These are phyloP conservation scores for Waltergamsia citrina DNA, from an alignment of 2,329 filamentous ascomycete species.

Conservation along the genomic window DNA sequence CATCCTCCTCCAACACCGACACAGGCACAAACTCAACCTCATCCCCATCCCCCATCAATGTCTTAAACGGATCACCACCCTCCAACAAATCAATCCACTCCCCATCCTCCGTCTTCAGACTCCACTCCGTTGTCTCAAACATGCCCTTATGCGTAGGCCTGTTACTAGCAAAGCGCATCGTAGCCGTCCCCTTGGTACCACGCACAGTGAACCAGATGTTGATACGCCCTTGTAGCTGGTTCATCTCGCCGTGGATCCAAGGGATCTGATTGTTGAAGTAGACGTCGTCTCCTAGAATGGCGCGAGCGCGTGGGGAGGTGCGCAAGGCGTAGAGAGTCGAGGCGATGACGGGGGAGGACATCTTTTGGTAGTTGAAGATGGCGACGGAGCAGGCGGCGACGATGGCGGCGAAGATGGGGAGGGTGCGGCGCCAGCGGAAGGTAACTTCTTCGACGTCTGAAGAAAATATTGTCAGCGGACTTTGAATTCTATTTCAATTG, in stretches of 20 bases:
- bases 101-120: constrained; percentile 57
- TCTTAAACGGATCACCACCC: constrained; percentile 57
- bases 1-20: constrained; percentile 21
- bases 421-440: constrained; percentile 59
- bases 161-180: constrained; percentile 73
- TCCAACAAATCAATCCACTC: constrained; percentile 63
- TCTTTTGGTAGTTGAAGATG: constrained; percentile 99
- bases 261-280: constrained; percentile 72
- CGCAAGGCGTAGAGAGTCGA: constrained; percentile 88
- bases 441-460: constrained; percentile 30
- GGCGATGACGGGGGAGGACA: constrained; percentile 75
- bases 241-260: constrained; percentile 81
- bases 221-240: constrained; percentile 86
- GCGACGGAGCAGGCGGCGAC: constrained; percentile 65
- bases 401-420: constrained; percentile 71
- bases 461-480: too few relatives aligned
- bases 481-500: too few relatives aligned
- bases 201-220: constrained; percentile 81
- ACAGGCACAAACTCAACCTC: constrained; percentile 20
- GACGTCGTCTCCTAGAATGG: constrained; percentile 76
- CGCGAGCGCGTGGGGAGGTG: constrained; percentile 65
- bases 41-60: constrained; percentile 26
- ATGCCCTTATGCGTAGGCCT: constrained; percentile 49
- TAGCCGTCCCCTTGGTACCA: constrained; percentile 60
- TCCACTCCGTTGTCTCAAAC: constrained; percentile 91